Percentiles rank a stretch among this genome's conserved stretches.
Conservation (phyloP, 371 early-diverging fungal species). For the Dichotomocladium elegans region DNA sequence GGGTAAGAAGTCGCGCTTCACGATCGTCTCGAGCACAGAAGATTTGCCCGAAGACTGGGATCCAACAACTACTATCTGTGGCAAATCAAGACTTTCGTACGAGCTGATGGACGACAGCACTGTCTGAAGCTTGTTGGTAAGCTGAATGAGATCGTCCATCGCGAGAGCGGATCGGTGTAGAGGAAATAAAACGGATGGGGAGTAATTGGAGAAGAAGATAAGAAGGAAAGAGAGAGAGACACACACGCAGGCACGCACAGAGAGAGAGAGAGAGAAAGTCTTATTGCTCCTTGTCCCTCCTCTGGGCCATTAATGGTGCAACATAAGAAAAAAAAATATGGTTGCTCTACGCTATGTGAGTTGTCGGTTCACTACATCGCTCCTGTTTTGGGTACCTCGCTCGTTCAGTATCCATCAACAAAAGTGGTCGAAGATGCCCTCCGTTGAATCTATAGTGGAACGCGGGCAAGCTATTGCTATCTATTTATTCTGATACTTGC, state of each 20-base stretch:
- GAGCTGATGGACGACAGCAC: slow-evolving; percentile 84
- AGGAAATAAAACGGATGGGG: background rate
- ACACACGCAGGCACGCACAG: background rate
- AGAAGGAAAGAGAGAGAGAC: background rate
- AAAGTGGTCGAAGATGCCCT: too few species aligned
- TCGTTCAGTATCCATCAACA: too few species aligned
- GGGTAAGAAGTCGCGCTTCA: slow-evolving; percentile 89
- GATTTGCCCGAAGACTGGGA: slow-evolving; percentile 93
- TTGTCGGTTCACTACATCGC: too few species aligned
- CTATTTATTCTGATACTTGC: too few species aligned
- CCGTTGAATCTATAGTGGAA: too few species aligned
- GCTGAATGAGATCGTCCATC: slow-evolving; percentile 70
- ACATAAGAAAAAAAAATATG: too few species aligned
- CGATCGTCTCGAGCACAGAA: slow-evolving; percentile 90
- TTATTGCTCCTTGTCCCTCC: too few species aligned
- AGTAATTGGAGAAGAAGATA: background rate
- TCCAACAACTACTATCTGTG: slow-evolving; percentile 87
- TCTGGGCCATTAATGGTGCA: too few species aligned
- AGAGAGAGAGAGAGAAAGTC: background rate
- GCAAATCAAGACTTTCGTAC: slow-evolving; percentile 81
- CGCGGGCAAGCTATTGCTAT: too few species aligned
- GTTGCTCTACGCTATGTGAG: too few species aligned
- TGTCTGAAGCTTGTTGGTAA: slow-evolving; percentile 93
- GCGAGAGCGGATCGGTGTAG: too few species aligned
- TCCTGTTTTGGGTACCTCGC: too few species aligned